These are phyloP conservation scores for Letharia columbiana DNA, from an alignment of 495 filamentous ascomycete genomes.

Conservation along the genomic window DNA sequence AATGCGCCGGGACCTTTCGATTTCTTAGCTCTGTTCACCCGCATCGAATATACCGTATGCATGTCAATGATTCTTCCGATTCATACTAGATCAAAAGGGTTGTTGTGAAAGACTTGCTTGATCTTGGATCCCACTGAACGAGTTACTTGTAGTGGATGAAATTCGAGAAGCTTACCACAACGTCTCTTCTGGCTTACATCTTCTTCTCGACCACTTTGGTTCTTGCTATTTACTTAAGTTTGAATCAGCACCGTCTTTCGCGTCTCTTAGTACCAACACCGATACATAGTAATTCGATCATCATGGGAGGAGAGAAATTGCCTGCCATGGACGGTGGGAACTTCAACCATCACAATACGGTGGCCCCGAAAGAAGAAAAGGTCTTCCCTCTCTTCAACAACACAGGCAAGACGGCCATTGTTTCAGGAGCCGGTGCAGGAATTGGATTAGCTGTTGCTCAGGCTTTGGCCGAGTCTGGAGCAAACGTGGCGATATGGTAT, in stretches of 20 bases:
- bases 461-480: slow-evolving; percentile 71
- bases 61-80: too few species aligned
- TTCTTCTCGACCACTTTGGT: neutral
- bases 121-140: neutral
- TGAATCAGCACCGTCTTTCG: neutral
- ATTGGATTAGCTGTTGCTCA: slow-evolving; percentile 75
- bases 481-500: slow-evolving; percentile 84
- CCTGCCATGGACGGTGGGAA: slow-evolving; percentile 19
- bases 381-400: slow-evolving; percentile 77
- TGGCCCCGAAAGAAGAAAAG: slow-evolving; percentile 49
- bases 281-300: neutral
- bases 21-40: neutral
- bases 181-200: neutral
- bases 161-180: neutral
- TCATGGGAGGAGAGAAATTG: slow-evolving; percentile 3
- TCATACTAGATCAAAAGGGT: too few species aligned
- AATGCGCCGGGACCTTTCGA: neutral
- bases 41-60: neutral
- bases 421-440: slow-evolving; percentile 72
- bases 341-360: slow-evolving; percentile 54
- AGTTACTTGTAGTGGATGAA: neutral
- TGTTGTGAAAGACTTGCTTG: neutral
- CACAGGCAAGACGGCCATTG: slow-evolving; percentile 74
- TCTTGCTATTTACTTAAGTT: neutral
- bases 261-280: neutral